Conservation (phyloP, 257 asterid genomes). For the Solanum piurae region DNA sequence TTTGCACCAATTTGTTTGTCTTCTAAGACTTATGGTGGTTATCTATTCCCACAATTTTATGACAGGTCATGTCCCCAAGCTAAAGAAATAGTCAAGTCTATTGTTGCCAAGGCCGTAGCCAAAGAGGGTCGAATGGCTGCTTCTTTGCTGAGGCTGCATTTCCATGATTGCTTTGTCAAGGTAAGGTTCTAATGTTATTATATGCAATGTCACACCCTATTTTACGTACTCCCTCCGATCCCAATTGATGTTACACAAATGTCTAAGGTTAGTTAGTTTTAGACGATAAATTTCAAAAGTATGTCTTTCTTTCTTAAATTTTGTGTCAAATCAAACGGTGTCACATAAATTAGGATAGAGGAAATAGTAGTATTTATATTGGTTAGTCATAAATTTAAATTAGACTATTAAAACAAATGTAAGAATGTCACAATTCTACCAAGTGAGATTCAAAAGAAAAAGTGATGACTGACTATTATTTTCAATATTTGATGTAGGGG, state of each 20-base stretch:
- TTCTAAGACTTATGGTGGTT: constrained; percentile 33
- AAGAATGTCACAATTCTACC: neutral
- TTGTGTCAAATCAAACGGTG: neutral
- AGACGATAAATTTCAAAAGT: too few relatives aligned
- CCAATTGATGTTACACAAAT: neutral
- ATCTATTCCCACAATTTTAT: constrained; percentile 71
- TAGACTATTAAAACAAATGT: neutral
- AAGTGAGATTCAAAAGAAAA: neutral
- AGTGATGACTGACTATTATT: neutral
- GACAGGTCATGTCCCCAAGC: constrained; percentile 67
- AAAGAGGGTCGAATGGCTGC: constrained; percentile 94
- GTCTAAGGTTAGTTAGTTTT: neutral
- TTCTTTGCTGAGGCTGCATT: constrained; percentile 74
- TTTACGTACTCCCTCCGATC: neutral
- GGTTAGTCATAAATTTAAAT: neutral
- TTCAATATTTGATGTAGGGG: constrained; percentile 33
- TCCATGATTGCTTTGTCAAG: constrained; percentile 95
- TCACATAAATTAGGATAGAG: neutral
- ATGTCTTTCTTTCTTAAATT: too few relatives aligned
- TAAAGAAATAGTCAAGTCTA: constrained; percentile 38
- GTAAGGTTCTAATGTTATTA: constrained; percentile 12
- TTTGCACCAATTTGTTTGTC: constrained; percentile 49
- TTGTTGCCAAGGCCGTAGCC: constrained; percentile 68
- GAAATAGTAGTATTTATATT: neutral
- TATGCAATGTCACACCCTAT: neutral